Evolutionary conservation across 805 yeast species (phyloP).

Genomic region (Wickerhamiella azyma): DNA sequence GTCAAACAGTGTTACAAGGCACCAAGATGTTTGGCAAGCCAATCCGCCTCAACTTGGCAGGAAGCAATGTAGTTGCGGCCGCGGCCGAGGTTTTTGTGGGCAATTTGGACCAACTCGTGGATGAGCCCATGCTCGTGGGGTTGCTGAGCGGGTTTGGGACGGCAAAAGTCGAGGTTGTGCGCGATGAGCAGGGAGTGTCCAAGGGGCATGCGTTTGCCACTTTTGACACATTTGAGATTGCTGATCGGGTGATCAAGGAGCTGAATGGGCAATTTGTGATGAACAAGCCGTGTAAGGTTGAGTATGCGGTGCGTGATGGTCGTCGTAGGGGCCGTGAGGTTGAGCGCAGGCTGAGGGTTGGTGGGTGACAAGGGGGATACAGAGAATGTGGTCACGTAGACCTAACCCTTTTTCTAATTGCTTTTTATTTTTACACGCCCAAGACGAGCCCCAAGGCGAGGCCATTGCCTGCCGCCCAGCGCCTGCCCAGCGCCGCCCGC

Average conservation of each 20-base stretch:
- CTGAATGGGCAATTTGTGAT: conserved; percentile 58
- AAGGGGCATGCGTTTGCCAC: conserved; percentile 56
- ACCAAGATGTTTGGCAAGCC: conserved; percentile 46
- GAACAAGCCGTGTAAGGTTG: conserved; percentile 47
- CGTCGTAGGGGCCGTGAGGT: conserved; percentile 66
- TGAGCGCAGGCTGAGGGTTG: conserved; percentile 46
- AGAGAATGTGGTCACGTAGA: no score
- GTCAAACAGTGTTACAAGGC: conserved; percentile 44
- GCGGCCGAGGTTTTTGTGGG: conserved; percentile 63
- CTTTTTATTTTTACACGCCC: no score
- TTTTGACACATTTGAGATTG: conserved; percentile 47
- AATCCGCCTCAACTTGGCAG: conserved; percentile 44
- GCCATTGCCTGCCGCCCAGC: no score
- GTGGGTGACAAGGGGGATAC: no score
- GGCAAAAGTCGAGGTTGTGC: conserved; percentile 24
- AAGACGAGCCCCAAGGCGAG: no score
- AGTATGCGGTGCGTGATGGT: conserved; percentile 57
- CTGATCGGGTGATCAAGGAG: conserved; percentile 57
- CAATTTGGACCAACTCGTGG: conserved; percentile 53
- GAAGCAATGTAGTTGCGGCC: conserved; percentile 27
- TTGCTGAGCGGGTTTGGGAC: conserved; percentile 61
- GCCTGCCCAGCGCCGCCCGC: no score
- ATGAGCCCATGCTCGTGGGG: conserved; percentile 39
- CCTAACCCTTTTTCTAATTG: no score
- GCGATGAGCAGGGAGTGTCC: conserved; percentile 38